phyloP scores from a whole-genome alignment of 1,284 basidiomycete genomes.

The Papiliotrema fonsecae region DNA sequence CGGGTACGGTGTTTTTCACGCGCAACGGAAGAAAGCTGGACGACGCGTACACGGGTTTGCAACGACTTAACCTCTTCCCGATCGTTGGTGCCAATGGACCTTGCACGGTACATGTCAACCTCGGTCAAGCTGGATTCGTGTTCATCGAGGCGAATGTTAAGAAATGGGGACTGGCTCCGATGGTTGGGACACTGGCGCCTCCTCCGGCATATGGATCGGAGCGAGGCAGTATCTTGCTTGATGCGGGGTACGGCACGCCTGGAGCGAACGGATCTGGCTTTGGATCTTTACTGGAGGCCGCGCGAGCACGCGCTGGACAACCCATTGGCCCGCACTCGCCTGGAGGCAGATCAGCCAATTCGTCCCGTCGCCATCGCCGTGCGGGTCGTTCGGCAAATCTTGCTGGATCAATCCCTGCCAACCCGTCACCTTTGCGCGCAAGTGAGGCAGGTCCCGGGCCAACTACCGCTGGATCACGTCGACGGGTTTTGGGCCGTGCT shows the following conservation, averaged over 20 bases:
- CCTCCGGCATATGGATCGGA: constrained; percentile 94
- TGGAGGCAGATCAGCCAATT: constrained; percentile 18
- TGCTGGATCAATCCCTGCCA: constrained; percentile 24
- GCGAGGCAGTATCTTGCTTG: constrained; percentile 84
- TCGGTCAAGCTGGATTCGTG: constrained; percentile 92
- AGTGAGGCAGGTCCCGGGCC: constrained; percentile 30
- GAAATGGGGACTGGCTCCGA: constrained; percentile 95
- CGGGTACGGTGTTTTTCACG: constrained; percentile 95
- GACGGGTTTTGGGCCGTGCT: constrained; percentile 21
- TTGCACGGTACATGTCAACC: constrained; percentile 88
- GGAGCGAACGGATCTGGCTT: constrained; percentile 14
- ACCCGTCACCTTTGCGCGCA: constrained; percentile 35
- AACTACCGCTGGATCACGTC: constrained; percentile 20
- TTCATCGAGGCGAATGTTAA: constrained; percentile 98
- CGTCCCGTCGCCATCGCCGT: constrained; percentile 26
- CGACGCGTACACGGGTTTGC: constrained; percentile 85
- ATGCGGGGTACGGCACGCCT: constrained; percentile 60
- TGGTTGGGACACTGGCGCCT: constrained; percentile 87
- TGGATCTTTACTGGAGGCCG: constrained; percentile 36
- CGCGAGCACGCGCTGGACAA: constrained; percentile 22
- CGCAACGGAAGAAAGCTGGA: constrained; percentile 92
- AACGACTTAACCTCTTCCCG: constrained; percentile 86
- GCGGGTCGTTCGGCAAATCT: constrained; percentile 19
- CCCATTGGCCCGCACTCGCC: constrained; percentile 4
- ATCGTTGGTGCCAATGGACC: constrained; percentile 91